Evolutionary conservation across 768 basidiomycete genomes (phyloP).

Genomic region (Suillus subluteus): DNA sequence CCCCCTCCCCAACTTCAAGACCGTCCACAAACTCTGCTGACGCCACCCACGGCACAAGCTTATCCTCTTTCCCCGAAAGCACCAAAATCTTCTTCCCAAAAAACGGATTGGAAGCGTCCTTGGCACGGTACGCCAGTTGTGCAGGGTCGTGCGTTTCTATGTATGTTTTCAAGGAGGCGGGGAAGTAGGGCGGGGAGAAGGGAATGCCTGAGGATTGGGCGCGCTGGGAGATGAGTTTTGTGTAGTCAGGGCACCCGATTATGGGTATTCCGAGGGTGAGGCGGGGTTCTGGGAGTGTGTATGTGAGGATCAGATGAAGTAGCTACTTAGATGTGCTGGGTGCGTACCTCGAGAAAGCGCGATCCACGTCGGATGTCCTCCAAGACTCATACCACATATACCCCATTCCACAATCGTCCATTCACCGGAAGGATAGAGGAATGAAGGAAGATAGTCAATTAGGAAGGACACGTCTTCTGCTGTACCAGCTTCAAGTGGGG

Average conservation of each 20-base stretch:
- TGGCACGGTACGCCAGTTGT: slow-evolving; percentile 42
- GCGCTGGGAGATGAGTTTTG: slow-evolving; percentile 57
- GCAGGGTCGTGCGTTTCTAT: slow-evolving; percentile 53
- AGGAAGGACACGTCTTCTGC: slow-evolving; percentile 78
- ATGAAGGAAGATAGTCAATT: slow-evolving; percentile 77
- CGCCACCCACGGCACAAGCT: slow-evolving; percentile 66
- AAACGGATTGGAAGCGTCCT: slow-evolving; percentile 56
- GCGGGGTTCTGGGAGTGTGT: slow-evolving; percentile 41
- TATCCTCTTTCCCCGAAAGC: slow-evolving; percentile 67
- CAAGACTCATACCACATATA: slow-evolving; percentile 76
- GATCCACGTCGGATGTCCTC: slow-evolving; percentile 86
- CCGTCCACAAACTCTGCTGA: slow-evolving; percentile 58
- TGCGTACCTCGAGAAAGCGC: slow-evolving; percentile 50
- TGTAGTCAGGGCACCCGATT: slow-evolving; percentile 76
- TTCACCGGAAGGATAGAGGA: slow-evolving; percentile 72
- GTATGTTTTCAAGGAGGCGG: slow-evolving; percentile 51
- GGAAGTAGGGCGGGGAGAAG: slow-evolving; percentile 58
- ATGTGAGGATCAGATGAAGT: no score
- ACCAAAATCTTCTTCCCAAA: slow-evolving; percentile 74
- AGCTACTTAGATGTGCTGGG: no score
- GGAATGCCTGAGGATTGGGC: slow-evolving; percentile 48
- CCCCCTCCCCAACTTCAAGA: slow-evolving; percentile 54
- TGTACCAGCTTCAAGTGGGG: slow-evolving; percentile 50
- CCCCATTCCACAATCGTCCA: slow-evolving; percentile 68
- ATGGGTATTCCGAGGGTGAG: slow-evolving; percentile 51